Base-by-base conservation (phyloP, 768 basidiomycete species). In the Suillus occidentalis region DNA sequence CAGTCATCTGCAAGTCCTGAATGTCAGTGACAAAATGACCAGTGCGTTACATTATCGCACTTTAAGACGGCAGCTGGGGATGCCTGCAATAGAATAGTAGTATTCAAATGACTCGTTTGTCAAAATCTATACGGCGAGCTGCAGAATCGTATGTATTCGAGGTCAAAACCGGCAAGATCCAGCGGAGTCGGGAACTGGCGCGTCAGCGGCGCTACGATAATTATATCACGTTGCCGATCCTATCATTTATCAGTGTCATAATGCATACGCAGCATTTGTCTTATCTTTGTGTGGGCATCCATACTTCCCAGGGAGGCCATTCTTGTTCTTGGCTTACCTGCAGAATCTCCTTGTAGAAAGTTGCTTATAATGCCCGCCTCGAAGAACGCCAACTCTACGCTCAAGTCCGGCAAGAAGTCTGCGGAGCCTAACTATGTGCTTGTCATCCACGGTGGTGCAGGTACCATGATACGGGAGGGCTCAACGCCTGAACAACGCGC, bases 361-460 rank as follows among this genome's bases (percentile, higher is more conserved):
- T 59, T 59, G 13, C 18, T 40, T 59, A 6, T 16, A 59, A 59
- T 59, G 58, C 40, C 58, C 14, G n/a, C 56, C 58, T 59, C 39
- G 10, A 59, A 59, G 40, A 59, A 42, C 18, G 39, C 22, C 10
- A 25, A 58, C 22, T 12, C 18, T 40, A 25, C 6, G 40, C 25
- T 59, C 28, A 59, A 59, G 28, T 25, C 65, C 50, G 39, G 49
- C 37, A 73, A 64, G 43, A 66, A 37, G 10, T 56, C 56, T 22
- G 50, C 20, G 3, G 53, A n/a, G 7, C 57, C 67, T 36, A 76
- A 72, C 43, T 73, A 75, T 65, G 78, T 83, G 39, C 81, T 94
- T 1, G 88, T 90, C 36, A 87, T 94, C 66, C 91, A 94, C 72
- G 92, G 92, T 39, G 92, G 92, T 8, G 90, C 92, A 0, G 90